Evolutionary conservation across 495 filamentous ascomycete species (phyloP).

Genomic region (Penicillium malachiteum): DNA sequence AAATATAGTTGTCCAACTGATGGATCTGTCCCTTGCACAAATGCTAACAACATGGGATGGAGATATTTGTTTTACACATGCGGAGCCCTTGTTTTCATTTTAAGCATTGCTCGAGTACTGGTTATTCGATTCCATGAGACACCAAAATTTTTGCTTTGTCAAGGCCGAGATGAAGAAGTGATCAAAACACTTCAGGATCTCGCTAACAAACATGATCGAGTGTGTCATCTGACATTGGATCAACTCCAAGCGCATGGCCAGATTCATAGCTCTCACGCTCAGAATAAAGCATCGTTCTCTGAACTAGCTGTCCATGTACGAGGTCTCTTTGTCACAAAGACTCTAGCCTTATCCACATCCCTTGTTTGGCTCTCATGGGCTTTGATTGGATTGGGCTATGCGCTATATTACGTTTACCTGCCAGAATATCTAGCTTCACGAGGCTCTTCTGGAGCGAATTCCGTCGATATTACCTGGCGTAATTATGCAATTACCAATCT

Average conservation of each 20-base stretch:
- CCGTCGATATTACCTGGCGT: slow-evolving; percentile 37
- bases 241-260: slow-evolving; percentile 16
- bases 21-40: slow-evolving; percentile 14
- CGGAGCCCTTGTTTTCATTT: slow-evolving; percentile 14
- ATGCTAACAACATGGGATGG: slow-evolving; percentile 22
- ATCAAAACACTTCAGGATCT: slow-evolving; percentile 13
- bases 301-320: slow-evolving; percentile 14
- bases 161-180: slow-evolving; percentile 16
- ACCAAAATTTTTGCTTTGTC: slow-evolving; percentile 19
- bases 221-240: slow-evolving; percentile 12
- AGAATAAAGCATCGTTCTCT: slow-evolving; percentile 12
- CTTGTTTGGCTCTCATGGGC: slow-evolving; percentile 40
- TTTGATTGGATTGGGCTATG: slow-evolving; percentile 36
- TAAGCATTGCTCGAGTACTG: slow-evolving; percentile 18
- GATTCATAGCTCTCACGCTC: slow-evolving; percentile 9
- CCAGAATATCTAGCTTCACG: slow-evolving; percentile 37
- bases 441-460: slow-evolving; percentile 24
- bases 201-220: slow-evolving; percentile 12
- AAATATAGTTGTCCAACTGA: slow-evolving; percentile 17
- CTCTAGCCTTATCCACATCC: slow-evolving; percentile 26
- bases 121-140: slow-evolving; percentile 22
- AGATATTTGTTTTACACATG: slow-evolving; percentile 19
- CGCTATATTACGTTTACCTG: slow-evolving; percentile 36
- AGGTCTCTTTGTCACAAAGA: slow-evolving; percentile 10
- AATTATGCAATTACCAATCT: slow-evolving; percentile 47